These are phyloP conservation scores for Pseudopyricularia javanii DNA, from an alignment of 2,329 filamentous ascomycete species.

Conservation along the genomic window DNA sequence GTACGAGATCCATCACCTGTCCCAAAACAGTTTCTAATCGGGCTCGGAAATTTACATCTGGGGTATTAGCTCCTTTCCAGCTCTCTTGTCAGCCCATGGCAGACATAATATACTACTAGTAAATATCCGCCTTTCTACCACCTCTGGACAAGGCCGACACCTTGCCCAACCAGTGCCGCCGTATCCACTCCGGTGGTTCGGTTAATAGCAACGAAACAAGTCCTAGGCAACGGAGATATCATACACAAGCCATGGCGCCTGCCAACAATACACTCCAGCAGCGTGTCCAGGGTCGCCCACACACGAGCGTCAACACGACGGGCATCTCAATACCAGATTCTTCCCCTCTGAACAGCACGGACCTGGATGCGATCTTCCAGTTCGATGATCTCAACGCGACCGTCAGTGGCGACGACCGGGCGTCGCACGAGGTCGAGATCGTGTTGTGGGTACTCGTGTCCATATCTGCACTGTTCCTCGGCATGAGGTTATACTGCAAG, in stretches of 20 bases:
- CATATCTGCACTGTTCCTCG: conserved; percentile 11
- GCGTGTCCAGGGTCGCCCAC: background rate
- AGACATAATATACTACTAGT: too few species aligned
- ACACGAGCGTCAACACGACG: background rate
- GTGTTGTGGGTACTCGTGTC: conserved; percentile 9
- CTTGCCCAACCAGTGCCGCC: background rate
- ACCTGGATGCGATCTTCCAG: background rate
- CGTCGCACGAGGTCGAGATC: conserved; percentile 5
- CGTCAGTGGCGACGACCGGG: background rate
- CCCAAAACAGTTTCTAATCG: too few species aligned
- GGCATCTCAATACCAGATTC: background rate
- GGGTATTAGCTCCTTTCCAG: too few species aligned
- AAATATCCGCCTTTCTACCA: background rate
- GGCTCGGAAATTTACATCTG: too few species aligned
- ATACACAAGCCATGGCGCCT: background rate
- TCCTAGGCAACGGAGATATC: background rate
- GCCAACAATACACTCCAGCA: background rate
- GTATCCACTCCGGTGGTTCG: background rate
- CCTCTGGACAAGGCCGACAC: too few species aligned
- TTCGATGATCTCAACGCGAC: background rate
- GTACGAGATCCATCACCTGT: too few species aligned
- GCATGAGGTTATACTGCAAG: conserved; percentile 15
- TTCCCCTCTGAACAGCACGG: background rate
- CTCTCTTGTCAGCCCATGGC: too few species aligned
- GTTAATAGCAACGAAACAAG: background rate